Evolutionary conservation across 257 asterid genomes (phyloP), one percentile per base, ranked within the genome.

Genomic region (Buddleja alternifolia): DNA sequence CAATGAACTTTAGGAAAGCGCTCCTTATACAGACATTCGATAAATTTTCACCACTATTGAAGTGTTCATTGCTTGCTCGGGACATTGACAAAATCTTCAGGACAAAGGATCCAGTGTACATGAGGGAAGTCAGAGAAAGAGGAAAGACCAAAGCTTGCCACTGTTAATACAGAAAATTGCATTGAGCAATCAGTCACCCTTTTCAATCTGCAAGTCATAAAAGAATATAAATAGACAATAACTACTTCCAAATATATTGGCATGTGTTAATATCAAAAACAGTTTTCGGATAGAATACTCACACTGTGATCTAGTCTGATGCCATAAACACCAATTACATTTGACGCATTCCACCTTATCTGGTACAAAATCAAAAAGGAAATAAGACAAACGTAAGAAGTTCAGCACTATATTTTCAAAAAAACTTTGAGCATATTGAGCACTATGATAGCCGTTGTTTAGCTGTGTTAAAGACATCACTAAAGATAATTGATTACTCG

Each of bases 121-220:
- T 84, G 80, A 86, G 74, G 73, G 99, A 84, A 70, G 97, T 91
- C 84, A 94, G 83, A 20, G 77, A 70, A 66, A 91, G 83, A 29
- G 99, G 93, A 83, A 80, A 70, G 73, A 82, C 78, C 85, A 87
- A 60, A 71, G 97, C 88, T 85, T 86, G 97, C 96, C 90, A 94
- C 99, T 94, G 99, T 89, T 79, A 88, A 88, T 42, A 86, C 78
- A 89, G 61, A 90, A 87, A 85, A 83, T 77, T 71, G 89, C 80
- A 93, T 78, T 85, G 78, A 90, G 85, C 86, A 74, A 79, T 82
- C 84, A 79, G 85, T 81, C 80, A 82, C 78, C 90, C 84, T 78
- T 87, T 73, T 65, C 76, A 73, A 85, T 85, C 95, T 85, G 83
- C 92, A 84, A 75, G 47, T 56, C 72, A 71, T 65, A 48, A 55